Conservation (phyloP, 1,284 basidiomycete species). For the Moesziomyces sp. region DNA sequence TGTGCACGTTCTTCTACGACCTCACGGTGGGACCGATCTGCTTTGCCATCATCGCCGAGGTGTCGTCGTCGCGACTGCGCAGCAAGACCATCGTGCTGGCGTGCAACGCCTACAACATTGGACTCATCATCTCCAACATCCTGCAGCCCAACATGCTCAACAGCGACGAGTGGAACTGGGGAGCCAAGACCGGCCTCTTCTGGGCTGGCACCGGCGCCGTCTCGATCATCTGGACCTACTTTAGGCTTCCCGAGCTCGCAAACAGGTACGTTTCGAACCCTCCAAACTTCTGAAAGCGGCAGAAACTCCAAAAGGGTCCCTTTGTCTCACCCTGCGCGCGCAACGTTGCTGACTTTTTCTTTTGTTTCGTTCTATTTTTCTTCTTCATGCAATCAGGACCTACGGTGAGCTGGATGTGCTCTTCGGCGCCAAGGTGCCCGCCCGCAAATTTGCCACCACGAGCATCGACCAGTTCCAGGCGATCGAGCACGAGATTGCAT, state of each 20-base stretch:
- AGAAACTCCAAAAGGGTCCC: no score
- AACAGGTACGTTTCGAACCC: constrained; percentile 16
- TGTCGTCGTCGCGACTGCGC: constrained; percentile 70
- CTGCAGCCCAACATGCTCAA: constrained; percentile 70
- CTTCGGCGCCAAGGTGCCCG: constrained; percentile 65
- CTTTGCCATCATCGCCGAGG: constrained; percentile 71
- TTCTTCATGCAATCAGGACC: constrained; percentile 48
- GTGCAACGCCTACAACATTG: constrained; percentile 70
- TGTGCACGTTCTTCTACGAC: constrained; percentile 69
- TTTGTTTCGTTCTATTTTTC: constrained; percentile 2
- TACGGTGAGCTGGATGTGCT: constrained; percentile 70
- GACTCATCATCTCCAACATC: constrained; percentile 67
- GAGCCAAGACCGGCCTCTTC: constrained; percentile 68
- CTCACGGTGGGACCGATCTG: constrained; percentile 68
- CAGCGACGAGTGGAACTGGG: constrained; percentile 69
- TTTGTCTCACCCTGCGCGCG: no score
- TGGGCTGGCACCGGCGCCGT: constrained; percentile 68
- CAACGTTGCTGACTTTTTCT: background rate
- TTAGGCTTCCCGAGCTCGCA: constrained; percentile 69
- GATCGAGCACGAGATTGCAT: constrained; percentile 20
- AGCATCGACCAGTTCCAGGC: constrained; percentile 59
- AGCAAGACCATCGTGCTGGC: constrained; percentile 72
- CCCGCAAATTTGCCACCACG: constrained; percentile 67
- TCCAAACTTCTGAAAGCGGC: no score
- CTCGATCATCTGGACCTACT: constrained; percentile 67